Percentiles rank a stretch among this genome's conserved stretches.
Conservation (phyloP, 1,139 yeast species). For the Ogataea hybrid region DNA sequence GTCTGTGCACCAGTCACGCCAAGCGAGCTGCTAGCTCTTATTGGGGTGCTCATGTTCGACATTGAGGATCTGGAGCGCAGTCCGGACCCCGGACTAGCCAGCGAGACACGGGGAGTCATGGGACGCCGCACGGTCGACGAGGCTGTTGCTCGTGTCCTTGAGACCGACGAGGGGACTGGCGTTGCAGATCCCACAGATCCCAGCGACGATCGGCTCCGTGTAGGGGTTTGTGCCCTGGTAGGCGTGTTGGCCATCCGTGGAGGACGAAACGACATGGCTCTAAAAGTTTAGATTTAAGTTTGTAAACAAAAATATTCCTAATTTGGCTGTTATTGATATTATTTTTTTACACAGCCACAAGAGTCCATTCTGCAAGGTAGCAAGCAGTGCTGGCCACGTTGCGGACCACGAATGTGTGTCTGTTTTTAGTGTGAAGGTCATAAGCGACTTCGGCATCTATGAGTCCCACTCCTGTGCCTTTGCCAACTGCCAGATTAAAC, state of each 20-base stretch:
- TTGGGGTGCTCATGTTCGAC: slow-evolving; percentile 19
- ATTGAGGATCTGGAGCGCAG: slow-evolving; percentile 22
- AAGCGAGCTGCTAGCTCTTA: slow-evolving; percentile 22
- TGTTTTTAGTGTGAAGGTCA: neutral
- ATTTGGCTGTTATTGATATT: slow-evolving; percentile 4
- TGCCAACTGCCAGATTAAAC: slow-evolving; percentile 63
- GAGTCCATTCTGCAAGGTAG: slow-evolving; percentile 12
- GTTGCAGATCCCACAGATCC: slow-evolving; percentile 9
- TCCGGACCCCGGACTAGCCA: slow-evolving; percentile 6
- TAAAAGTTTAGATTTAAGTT: slow-evolving; percentile 1
- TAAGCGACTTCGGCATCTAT: slow-evolving; percentile 36
- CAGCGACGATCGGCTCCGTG: slow-evolving; percentile 15
- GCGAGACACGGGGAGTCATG: slow-evolving; percentile 13
- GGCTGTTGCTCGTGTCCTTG: slow-evolving; percentile 15
- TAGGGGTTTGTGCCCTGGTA: slow-evolving; percentile 12
- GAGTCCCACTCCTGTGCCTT: slow-evolving; percentile 65
- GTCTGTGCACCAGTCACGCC: slow-evolving; percentile 14
- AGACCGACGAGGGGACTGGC: slow-evolving; percentile 14
- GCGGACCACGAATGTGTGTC: slow-evolving; percentile 21
- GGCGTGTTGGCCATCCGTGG: slow-evolving; percentile 12
- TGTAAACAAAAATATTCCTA: slow-evolving; percentile 16
- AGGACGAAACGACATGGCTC: slow-evolving; percentile 5
- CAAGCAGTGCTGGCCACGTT: slow-evolving; percentile 28
- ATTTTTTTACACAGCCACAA: slow-evolving; percentile 7
- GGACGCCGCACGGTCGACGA: slow-evolving; percentile 16